Base-by-base conservation (phyloP, 768 basidiomycete genomes). In the Boletus rex-veris region DNA sequence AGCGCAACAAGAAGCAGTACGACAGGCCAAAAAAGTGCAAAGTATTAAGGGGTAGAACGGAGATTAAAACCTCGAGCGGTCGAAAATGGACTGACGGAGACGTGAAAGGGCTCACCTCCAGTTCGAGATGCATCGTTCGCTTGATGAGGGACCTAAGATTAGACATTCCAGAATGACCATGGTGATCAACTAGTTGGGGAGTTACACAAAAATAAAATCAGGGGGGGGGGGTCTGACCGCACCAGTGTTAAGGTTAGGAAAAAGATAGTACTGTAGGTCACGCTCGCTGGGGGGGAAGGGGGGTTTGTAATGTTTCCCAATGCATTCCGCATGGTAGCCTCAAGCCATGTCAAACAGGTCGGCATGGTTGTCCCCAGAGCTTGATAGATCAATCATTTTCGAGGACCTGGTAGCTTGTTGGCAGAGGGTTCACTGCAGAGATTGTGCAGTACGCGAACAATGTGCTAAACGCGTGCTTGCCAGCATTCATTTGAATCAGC, bases 41-140 rank as follows among this genome's bases (percentile, higher is more conserved):
- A 15, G 37, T 26, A 50, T 59, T 56, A 9, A 50, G 33, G 26
- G 15, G 16, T 10, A 10, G 35, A 28, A 48, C 9, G 9, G 33
- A 12, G 35, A 16, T 33, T 10, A 36, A n/a, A 37, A 37, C 26
- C 6, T 16, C 41, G 26, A 52, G 35, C 24, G 14, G 8, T 31
- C 33, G 16, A 39, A n/a, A 12, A 5, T 16, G 15, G 31, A 33
- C 15, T 21, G 26, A 28, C 26, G 26, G 26, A 28, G 2, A 8
- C 21, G n/a, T 3, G 19, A 58, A 15, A 16, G 19, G n/a, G n/a
- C 52, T 43, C 21, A 56, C 64, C 46, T 58, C 55, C 1, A 53
- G 11, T n/a, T 45, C 58, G 38, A 52, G 39, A 18, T 48, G 51
- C 18, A 54, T 3, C 11, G 45, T 47, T 33, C 64, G 2, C 21